Conservation (phyloP, 176 grass and related monocot genomes). For the Rhynchospora pubera region DNA sequence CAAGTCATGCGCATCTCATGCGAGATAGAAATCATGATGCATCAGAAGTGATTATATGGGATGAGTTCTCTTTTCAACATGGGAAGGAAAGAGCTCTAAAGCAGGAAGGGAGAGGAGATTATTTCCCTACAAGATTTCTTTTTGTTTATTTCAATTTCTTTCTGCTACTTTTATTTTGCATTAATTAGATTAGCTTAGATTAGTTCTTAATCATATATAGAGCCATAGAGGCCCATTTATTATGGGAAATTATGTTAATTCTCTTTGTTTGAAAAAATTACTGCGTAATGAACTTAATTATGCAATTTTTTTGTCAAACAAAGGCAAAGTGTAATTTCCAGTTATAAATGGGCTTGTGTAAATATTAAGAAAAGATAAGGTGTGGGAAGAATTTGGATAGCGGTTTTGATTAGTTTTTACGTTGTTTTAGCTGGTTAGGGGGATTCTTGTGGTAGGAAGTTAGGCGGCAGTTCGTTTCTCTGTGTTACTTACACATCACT, state of each 20-base stretch:
- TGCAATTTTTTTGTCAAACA: background rate
- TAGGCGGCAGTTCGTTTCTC: background rate
- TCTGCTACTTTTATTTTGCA: background rate
- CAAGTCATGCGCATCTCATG: background rate
- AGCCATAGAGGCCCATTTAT: slow-evolving; percentile 8
- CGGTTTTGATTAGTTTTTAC: background rate
- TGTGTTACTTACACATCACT: background rate
- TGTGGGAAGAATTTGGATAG: background rate
- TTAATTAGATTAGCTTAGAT: background rate
- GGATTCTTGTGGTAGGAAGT: background rate
- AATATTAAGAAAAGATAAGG: background rate
- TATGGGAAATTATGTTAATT: background rate
- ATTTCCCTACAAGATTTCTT: background rate
- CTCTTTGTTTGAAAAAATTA: background rate
- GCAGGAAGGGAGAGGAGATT: background rate
- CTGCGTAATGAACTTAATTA: background rate
- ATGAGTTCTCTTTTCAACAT: background rate
- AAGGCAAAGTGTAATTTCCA: background rate
- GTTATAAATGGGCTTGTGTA: background rate
- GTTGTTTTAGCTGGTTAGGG: background rate
- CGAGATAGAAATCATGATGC: background rate
- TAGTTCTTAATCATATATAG: no score
- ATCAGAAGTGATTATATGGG: background rate
- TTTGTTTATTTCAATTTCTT: background rate
- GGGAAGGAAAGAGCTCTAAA: background rate